Evolutionary conservation across 2,329 filamentous ascomycete species (phyloP), one percentile per base, ranked within the genome.

Genomic region (Elsinoe necatrix): DNA sequence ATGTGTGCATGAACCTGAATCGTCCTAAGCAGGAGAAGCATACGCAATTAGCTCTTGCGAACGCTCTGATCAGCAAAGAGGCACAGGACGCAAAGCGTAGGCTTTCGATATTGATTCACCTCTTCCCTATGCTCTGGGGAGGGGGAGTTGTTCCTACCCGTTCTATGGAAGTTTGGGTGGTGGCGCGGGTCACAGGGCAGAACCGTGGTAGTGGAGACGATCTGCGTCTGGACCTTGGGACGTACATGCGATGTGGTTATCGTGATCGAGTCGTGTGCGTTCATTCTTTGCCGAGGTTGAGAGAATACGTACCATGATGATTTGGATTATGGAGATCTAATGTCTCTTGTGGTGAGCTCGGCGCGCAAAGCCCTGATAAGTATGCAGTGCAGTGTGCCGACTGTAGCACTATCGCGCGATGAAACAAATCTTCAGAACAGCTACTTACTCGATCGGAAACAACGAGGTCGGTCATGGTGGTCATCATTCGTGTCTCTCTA

Each of bases 21-120:
- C 3, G 34, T n/a, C 34, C 14, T 37, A 6, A 6, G 9, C 34
- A 37, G 34, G n/a, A n/a, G n/a, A n/a, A n/a, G n/a, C n/a, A n/a
- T n/a, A n/a, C 14, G 34, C 34, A 37, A 12, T 14, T 11, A 37
- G 34, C 34, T 37, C 34, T 11, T 37, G 34, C 34, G 34, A 37
- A 11, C 27, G 27, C 34, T 37, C 34, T 37, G 34, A 37, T 37
- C 9, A 4, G 12, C 14, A 14, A 11, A 37, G 3, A 29, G 34
- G 34, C 9, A 4, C 34, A 37, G 3, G 34, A 37, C 14, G 34
- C 3, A 14, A 37, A 37, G 12, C 9, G 25, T 5, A 50, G 18
- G 48, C 29, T 34, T 52, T 52, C 29, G 48, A 39, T 52, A 37
- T 4, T 52, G 48, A 52, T 52, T 52, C 48, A 52, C 48, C 25